phyloP scores from a whole-genome alignment of 192 early-diverging fungal species.

The Coemansia reversa region DNA sequence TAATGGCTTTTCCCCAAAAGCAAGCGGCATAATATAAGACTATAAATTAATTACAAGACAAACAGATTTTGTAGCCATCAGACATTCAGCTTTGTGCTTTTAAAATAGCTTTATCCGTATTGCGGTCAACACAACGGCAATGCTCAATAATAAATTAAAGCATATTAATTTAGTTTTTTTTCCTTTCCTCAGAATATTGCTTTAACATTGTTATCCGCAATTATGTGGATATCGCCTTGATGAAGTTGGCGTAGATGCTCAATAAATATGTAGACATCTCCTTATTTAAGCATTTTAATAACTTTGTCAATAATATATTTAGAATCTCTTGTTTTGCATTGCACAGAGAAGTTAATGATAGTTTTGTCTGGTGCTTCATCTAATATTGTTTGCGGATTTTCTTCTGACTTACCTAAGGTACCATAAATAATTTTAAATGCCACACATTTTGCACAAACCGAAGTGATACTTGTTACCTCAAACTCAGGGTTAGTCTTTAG shows the following conservation, averaged over 20 bases:
- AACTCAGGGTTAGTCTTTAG: slow-evolving; percentile 14
- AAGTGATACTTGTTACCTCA: background rate
- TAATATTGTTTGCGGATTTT: slow-evolving; percentile 34
- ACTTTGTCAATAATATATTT: slow-evolving; percentile 26
- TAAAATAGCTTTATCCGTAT: slow-evolving; percentile 32
- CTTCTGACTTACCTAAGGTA: slow-evolving; percentile 21
- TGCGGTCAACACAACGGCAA: slow-evolving; percentile 36
- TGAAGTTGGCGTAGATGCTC: slow-evolving; percentile 49
- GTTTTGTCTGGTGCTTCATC: slow-evolving; percentile 46
- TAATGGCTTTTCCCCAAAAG: slow-evolving; percentile 48
- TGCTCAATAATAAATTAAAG: slow-evolving; percentile 35
- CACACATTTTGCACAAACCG: slow-evolving; percentile 7
- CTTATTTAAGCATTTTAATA: slow-evolving; percentile 25
- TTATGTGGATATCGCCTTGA: slow-evolving; percentile 19
- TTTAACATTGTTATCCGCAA: slow-evolving; percentile 38
- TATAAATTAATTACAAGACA: slow-evolving; percentile 37
- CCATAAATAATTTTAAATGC: slow-evolving; percentile 46
- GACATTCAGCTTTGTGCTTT: slow-evolving; percentile 27
- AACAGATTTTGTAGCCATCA: slow-evolving; percentile 38
- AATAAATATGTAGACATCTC: slow-evolving; percentile 37
- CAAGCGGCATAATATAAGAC: slow-evolving; percentile 42
- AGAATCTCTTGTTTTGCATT: slow-evolving; percentile 35
- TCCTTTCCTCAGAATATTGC: slow-evolving; percentile 32
- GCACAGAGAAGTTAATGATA: slow-evolving; percentile 42
- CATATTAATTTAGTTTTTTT: slow-evolving; percentile 37